Conservation (phyloP, 106 monocot genomes). For the Phalaenopsis equestris region DNA sequence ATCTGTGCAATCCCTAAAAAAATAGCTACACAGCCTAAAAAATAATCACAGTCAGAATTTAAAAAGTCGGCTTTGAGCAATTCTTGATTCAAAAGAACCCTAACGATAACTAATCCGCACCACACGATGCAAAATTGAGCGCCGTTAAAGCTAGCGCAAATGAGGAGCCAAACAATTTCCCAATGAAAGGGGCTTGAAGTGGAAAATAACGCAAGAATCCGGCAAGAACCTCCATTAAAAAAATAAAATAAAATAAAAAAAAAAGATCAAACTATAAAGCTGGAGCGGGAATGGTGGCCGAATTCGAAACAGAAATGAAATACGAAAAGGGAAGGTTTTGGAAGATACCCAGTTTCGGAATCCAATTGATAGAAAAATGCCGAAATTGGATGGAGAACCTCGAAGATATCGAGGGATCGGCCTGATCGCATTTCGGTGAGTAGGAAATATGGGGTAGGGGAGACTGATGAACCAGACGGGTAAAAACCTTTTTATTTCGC, state of each 20-base stretch:
- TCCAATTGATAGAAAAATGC: not conserved
- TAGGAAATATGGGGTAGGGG: not conserved
- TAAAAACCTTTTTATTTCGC: not conserved
- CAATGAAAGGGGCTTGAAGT: not conserved
- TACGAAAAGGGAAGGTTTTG: too few species aligned
- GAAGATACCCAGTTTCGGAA: not conserved
- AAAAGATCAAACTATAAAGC: not conserved
- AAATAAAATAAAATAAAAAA: not conserved
- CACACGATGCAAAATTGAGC: not conserved
- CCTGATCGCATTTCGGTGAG: not conserved
- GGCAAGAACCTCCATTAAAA: not conserved
- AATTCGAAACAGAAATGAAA: not conserved
- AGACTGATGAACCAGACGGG: not conserved
- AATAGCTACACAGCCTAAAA: not conserved
- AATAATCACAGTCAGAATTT: not conserved
- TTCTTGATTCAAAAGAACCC: not conserved
- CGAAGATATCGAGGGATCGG: not conserved
- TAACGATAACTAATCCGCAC: not conserved
- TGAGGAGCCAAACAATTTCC: not conserved
- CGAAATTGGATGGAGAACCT: not conserved
- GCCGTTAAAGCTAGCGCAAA: not conserved
- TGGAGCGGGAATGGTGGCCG: not conserved
- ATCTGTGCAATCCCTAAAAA: too few species aligned
- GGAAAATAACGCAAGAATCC: not conserved
- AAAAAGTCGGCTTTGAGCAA: not conserved